Conservation (phyloP, 2,329 filamentous ascomycete species). For the Pseudocercospora pini-densiflorae region DNA sequence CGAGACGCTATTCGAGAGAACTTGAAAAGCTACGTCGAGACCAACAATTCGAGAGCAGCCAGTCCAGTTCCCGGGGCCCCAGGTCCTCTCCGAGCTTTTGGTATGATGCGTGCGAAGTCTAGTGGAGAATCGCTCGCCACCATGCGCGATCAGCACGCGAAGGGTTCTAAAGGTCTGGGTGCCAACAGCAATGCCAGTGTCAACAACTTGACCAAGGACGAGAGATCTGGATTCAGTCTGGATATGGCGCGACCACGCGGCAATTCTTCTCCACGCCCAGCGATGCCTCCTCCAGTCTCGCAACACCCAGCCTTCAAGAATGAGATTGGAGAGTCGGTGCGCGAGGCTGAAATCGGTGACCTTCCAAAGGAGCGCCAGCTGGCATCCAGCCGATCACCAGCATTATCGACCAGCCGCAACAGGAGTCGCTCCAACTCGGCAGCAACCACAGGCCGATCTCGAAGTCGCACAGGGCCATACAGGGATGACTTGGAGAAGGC, state of each 20-base stretch:
- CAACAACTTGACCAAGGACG: slow-evolving; percentile 16
- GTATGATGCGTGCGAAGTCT: slow-evolving; percentile 67
- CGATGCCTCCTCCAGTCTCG: slow-evolving; percentile 25
- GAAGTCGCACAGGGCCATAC: slow-evolving; percentile 55
- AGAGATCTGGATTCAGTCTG: slow-evolving; percentile 31
- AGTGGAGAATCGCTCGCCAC: slow-evolving; percentile 69
- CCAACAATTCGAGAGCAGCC: slow-evolving; percentile 52
- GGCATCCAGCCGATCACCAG: slow-evolving; percentile 22
- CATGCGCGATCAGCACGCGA: slow-evolving; percentile 51
- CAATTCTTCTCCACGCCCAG: slow-evolving; percentile 31
- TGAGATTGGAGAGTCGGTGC: slow-evolving; percentile 18
- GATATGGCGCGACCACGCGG: slow-evolving; percentile 32
- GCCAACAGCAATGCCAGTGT: slow-evolving; percentile 43
- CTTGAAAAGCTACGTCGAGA: slow-evolving; percentile 67
- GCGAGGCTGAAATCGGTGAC: slow-evolving; percentile 14
- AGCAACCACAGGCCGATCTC: slow-evolving; percentile 56
- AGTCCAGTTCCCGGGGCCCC: slow-evolving; percentile 41
- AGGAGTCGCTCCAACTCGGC: slow-evolving; percentile 62
- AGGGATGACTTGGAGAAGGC: slow-evolving; percentile 58
- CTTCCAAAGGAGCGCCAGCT: slow-evolving; percentile 24
- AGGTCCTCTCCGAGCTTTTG: slow-evolving; percentile 61
- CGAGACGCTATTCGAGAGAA: slow-evolving; percentile 74
- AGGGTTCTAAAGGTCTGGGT: slow-evolving; percentile 66
- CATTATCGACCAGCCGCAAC: slow-evolving; percentile 26
- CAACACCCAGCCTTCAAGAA: slow-evolving; percentile 32